Evolutionary conservation across 2,329 filamentous ascomycete species (phyloP), one percentile per base, ranked within the genome.

Genomic region (Beauveria varroae): DNA sequence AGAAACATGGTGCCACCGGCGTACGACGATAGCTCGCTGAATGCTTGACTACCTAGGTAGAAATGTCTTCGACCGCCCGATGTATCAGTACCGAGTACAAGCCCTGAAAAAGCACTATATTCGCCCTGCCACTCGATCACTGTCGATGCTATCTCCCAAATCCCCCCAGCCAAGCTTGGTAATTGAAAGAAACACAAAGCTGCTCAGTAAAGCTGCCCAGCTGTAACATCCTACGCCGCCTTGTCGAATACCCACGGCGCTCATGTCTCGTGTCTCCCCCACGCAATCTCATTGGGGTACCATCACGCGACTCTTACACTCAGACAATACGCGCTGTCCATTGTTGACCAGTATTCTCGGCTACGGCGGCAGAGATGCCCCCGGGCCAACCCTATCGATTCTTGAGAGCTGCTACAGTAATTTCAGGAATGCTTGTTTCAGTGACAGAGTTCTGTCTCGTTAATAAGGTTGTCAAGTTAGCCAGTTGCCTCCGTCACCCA

Each of bases 271-370:
- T 59, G 56, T 44, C 47, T 59, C 41, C 46, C 37, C 56, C 47
- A 22, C 47, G 56, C 46, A 37, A 44, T 51, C 56, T 52, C 47
- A 59, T 59, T 59, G 47, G 56, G 56, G 40, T 22, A 18, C 34
- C 10, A 10, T 18, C 9, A 2, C 22, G 37, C 34, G 30, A 34
- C 44, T 51, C 24, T 46, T 20, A 18, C 30, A 14, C 51, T 40
- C 30, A 51, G 24, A 59, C 47, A 34, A 24, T 44, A 24, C 41
- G 30, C 30, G 30, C 30, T 34, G 10, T 34, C 52, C 24, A 41
- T 40, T 57, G 34, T 51, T 28, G 24, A 20, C 37, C 54, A 20
- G 30, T n/a, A 34, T 24, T 43, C 14, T 37, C 47, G 47, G 57
- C 47, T 59, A 18, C 16, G 30, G 44, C 55, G 44, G 44, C 44